Conservation (phyloP, 2,329 filamentous ascomycete genomes). For the Alternaria brassicicola region DNA sequence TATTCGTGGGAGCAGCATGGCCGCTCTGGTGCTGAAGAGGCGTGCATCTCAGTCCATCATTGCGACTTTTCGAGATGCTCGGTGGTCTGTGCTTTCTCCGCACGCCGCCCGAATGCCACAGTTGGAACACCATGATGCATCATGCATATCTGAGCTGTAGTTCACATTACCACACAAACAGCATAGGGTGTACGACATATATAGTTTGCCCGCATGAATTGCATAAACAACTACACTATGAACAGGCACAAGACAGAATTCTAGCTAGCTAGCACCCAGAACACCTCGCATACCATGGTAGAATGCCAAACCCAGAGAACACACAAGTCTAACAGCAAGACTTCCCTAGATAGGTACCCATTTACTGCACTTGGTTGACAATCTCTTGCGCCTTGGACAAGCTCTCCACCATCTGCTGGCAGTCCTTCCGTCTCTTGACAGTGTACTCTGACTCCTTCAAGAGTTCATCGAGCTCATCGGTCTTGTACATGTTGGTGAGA, state of each 20-base stretch:
- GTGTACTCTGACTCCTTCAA: constrained; percentile 99
- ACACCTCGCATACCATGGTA: constrained; percentile 22
- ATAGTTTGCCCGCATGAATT: constrained; percentile 1
- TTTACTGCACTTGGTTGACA: constrained; percentile 72
- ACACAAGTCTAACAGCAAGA: constrained; percentile 15
- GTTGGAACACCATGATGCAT: background rate
- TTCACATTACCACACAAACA: background rate
- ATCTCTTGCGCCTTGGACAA: constrained; percentile 90
- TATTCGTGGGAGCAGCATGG: constrained; percentile 51
- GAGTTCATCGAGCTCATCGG: constrained; percentile 86
- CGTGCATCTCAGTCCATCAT: constrained; percentile 13
- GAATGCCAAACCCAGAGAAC: constrained; percentile 26
- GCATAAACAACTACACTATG: constrained; percentile 17
- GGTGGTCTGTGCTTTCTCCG: constrained; percentile 18
- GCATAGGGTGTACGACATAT: background rate
- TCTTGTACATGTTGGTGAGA: constrained; percentile 96
- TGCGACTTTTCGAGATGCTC: constrained; percentile 38
- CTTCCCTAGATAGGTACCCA: constrained; percentile 1
- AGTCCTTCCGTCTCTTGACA: constrained; percentile 91
- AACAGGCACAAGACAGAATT: constrained; percentile 21
- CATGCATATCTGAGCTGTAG: background rate
- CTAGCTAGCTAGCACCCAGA: constrained; percentile 21
- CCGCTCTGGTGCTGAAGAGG: constrained; percentile 28
- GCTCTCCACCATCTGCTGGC: constrained; percentile 98
- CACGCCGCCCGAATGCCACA: background rate